phyloP scores from a whole-genome alignment of 2,329 filamentous ascomycete genomes.

The Stemphylium vesicarium region DNA sequence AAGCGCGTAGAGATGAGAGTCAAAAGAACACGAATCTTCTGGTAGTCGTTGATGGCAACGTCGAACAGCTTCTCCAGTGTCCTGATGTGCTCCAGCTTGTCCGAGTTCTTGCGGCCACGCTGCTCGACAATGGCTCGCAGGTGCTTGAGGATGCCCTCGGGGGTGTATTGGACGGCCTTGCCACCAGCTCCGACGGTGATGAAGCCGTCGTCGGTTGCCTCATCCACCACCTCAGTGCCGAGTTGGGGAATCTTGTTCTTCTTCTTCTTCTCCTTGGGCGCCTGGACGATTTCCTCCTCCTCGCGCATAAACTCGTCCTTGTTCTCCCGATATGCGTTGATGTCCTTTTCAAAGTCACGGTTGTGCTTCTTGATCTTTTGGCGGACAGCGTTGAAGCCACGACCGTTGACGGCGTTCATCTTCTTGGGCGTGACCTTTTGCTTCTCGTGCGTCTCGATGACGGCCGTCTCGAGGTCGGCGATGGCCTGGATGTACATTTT shows the following conservation, averaged over 20 bases:
- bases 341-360: constrained; percentile 87
- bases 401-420: constrained; percentile 96
- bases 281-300: constrained; percentile 77
- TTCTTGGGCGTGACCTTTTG: constrained; percentile 97
- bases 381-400: constrained; percentile 94
- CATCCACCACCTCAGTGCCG: constrained; percentile 58
- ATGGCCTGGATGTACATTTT: constrained; percentile 93
- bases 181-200: constrained; percentile 87
- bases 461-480: constrained; percentile 90
- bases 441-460: constrained; percentile 93
- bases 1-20: constrained; percentile 93
- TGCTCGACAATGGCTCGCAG: constrained; percentile 92
- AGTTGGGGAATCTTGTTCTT: constrained; percentile 59
- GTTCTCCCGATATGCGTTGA: constrained; percentile 84
- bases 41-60: constrained; percentile 89
- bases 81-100: constrained; percentile 91
- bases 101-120: constrained; percentile 98
- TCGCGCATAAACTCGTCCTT: constrained; percentile 89
- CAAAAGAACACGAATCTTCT: constrained; percentile 88
- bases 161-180: constrained; percentile 87
- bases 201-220: constrained; percentile 83
- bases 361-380: constrained; percentile 99
- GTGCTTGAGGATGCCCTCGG: constrained; percentile 98
- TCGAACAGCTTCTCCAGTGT: constrained; percentile 96
- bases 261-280: constrained; percentile 47